Conservation (phyloP, 352 stramenopile genomes). For the Phytopythium boreale region DNA sequence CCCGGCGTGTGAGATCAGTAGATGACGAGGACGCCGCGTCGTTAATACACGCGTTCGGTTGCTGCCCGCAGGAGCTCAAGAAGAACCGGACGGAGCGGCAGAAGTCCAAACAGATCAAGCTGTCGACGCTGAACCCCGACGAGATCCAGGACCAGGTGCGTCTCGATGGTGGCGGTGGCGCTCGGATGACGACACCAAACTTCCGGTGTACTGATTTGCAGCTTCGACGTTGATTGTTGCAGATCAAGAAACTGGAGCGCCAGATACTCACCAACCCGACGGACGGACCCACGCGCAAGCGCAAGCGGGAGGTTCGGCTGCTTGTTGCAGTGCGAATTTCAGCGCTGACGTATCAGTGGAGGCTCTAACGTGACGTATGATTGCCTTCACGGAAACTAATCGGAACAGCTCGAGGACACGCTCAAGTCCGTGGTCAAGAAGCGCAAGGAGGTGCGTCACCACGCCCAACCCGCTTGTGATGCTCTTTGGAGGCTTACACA, state of each 20-base stretch:
- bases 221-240: too few relatives aligned
- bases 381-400: too few relatives aligned
- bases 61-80: constrained; percentile 51
- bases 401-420: constrained; percentile 62
- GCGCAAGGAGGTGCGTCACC: constrained; percentile 43
- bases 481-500: neutral
- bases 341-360: neutral
- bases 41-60: neutral
- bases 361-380: neutral
- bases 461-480: neutral
- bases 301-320: constrained; percentile 51
- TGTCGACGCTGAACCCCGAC: constrained; percentile 48
- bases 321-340: neutral
- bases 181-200: too few relatives aligned
- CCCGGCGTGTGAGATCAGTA: too few relatives aligned
- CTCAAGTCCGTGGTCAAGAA: constrained; percentile 66
- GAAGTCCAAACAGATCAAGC: constrained; percentile 57
- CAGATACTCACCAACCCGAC: constrained; percentile 56
- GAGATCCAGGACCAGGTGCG: constrained; percentile 47
- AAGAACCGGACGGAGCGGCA: constrained; percentile 63
- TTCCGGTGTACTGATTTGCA: too few relatives aligned
- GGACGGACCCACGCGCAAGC: constrained; percentile 67
- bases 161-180: neutral
- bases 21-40: neutral
- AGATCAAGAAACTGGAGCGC: constrained; percentile 63